Evolutionary conservation across 1,284 basidiomycete species (phyloP).

Genomic region (Trichosporon sp.): DNA sequence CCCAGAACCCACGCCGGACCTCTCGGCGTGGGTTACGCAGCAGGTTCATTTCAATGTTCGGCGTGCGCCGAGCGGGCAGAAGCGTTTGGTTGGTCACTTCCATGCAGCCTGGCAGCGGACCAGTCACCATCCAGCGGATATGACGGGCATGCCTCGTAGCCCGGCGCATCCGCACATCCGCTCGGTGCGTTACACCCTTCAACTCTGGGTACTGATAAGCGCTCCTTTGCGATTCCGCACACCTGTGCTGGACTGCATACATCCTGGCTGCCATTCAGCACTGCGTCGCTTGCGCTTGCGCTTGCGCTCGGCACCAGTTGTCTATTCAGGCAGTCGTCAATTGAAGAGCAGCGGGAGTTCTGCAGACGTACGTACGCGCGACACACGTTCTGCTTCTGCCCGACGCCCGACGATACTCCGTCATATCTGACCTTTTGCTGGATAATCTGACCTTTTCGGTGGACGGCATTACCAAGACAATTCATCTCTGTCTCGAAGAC

Average conservation of each 20-base stretch:
- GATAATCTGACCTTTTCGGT: background rate
- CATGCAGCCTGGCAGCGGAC: too few relatives aligned
- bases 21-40: background rate
- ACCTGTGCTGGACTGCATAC: too few relatives aligned
- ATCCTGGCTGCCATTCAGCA: too few relatives aligned
- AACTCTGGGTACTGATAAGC: background rate
- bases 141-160: background rate
- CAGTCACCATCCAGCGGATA: too few relatives aligned
- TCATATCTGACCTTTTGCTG: background rate
- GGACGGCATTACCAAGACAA: background rate
- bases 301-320: background rate
- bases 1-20: background rate
- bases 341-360: background rate
- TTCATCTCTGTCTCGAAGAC: background rate
- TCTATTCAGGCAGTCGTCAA: background rate
- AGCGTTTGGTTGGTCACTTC: too few relatives aligned
- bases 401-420: background rate
- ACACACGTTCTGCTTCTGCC: background rate
- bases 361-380: too few relatives aligned
- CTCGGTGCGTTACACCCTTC: too few relatives aligned
- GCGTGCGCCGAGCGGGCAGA: too few relatives aligned
- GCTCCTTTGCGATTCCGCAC: too few relatives aligned
- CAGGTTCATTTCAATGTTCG: background rate
- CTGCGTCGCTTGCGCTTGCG: background rate
- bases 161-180: background rate